Conservation (phyloP, 805 yeast genomes). For the Blastobotrys parvus region DNA sequence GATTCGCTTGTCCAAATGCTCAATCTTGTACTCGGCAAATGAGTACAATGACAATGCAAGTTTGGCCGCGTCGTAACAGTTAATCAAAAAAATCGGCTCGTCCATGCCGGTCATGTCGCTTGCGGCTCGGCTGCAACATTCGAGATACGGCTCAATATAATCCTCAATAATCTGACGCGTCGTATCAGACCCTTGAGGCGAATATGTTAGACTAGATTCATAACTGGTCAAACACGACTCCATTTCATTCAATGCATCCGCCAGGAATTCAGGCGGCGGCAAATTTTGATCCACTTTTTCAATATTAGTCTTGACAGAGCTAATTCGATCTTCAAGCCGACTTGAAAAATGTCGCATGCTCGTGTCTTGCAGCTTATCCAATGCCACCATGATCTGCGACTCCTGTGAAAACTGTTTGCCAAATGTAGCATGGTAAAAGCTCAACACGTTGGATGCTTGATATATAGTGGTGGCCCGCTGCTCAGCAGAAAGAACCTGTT, state of each 20-base stretch:
- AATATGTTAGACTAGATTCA: constrained; percentile 26
- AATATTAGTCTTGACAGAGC: constrained; percentile 27
- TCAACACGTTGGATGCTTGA: constrained; percentile 54
- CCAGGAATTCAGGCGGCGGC: constrained; percentile 78
- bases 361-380: constrained; percentile 28
- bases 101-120: constrained; percentile 18
- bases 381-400: constrained; percentile 22
- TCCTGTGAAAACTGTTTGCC: constrained; percentile 31
- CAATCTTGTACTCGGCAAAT: constrained; percentile 25
- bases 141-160: constrained; percentile 27
- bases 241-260: constrained; percentile 54
- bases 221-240: constrained; percentile 47
- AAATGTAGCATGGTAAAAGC: constrained; percentile 61
- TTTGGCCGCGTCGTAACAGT: constrained; percentile 29
- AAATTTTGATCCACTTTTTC: constrained; percentile 35
- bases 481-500: constrained; percentile 61
- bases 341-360: constrained; percentile 34
- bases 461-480: constrained; percentile 45
- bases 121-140: constrained; percentile 23
- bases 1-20: constrained; percentile 21
- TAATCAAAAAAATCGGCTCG: constrained; percentile 25
- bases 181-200: constrained; percentile 10
- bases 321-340: constrained; percentile 33
- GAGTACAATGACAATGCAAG: constrained; percentile 22
- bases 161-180: constrained; percentile 22